Evolutionary conservation across 2,329 filamentous ascomycete species (phyloP), one percentile per base, ranked within the genome.

Genomic region (Penicillium sp.): DNA sequence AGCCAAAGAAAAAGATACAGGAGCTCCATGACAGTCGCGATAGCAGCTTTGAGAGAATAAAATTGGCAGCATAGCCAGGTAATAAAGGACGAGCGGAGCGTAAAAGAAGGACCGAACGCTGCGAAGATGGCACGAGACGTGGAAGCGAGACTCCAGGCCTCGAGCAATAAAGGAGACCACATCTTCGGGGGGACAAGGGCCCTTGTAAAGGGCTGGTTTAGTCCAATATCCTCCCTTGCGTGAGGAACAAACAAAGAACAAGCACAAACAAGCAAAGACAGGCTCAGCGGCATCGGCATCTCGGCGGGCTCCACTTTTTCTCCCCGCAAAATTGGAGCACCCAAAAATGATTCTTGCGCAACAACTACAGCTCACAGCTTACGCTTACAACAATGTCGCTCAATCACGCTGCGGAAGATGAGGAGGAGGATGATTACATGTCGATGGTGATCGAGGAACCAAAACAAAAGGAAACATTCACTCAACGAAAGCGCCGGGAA

Each of bases 371-470:
- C 34, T 21, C 19, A n/a, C 24, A 28, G 10, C 10, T 28, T 28
- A 28, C 24, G 10, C 42, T 45, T 45, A 11, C 42, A 45, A 48
- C 44, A 49, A 64, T 59, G 58, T 52, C 62, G 39, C 18, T 16
- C 26, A 45, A 45, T 31, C 42, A 31, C 14, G 26, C 10, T 21
- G 28, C 8, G 19, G 37, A 24, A 13, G 80, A 81, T 2, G 89
- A 91, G 6, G 90, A 92, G 18, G 92, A 97, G 61, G 92, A 97
- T 60, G 94, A 99, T 75, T 97, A 99, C 80, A 95, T 99, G 89
- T 91, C 88, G 65, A 97, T 99, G 93, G 82, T 87, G 13, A 92
- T 99, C 70, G 81, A 84, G 16, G 90, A 96, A 52, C 81, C 84
- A 0, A 73, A 73, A 16, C 72, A 77, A 52, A 82, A 81, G 60